Evolutionary conservation across 2,329 filamentous ascomycete genomes (phyloP), one percentile per base, ranked within the genome.

Genomic region (Fusarium nodosum): DNA sequence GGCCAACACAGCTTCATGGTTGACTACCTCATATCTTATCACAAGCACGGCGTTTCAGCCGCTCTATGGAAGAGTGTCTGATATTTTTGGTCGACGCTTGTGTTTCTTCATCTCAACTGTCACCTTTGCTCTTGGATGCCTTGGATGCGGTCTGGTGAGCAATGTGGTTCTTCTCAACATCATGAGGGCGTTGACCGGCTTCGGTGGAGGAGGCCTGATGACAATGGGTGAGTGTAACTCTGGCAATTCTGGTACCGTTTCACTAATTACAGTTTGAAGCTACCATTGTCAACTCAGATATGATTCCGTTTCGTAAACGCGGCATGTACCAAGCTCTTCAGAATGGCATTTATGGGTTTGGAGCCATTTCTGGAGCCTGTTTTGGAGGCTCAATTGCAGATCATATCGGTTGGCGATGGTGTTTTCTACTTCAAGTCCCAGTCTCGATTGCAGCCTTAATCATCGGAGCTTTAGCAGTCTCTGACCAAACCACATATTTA

Each of bases 41-140:
- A 92, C 90, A 1, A 89, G 86, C 8, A 92, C 91, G 1, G 89
- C 90, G 2, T 90, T 93, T 55, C 89, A 93, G 75, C 91, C 91
- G 1, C 82, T 93, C 1, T 92, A 91, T 72, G 91, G 90, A 2
- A 86, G 91, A 2, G 82, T 93, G 5, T 92, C 90, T 1, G 91
- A 93, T 74, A 89, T 90, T 8, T 86, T 92, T 59, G 90, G 90
- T 2, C 84, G 90, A 6, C 84, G 88, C 2, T 73, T 84, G 5
- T 86, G 88, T 63, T 91, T 91, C 77, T 86, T 92, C 59, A 84
- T 87, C n/a, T 87, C 88, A 0, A 87, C 88, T 0, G 69, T 87
- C 4, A 84, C 88, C 0, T 92, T 93, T 73, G 82, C 86, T 11
- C 57, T 85, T 1, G 90, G 90, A 0, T 92, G 89, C 63, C 79